Evolutionary conservation across 352 stramenopile species (phyloP).

Genomic region (Paralagenidium karlingii): DNA sequence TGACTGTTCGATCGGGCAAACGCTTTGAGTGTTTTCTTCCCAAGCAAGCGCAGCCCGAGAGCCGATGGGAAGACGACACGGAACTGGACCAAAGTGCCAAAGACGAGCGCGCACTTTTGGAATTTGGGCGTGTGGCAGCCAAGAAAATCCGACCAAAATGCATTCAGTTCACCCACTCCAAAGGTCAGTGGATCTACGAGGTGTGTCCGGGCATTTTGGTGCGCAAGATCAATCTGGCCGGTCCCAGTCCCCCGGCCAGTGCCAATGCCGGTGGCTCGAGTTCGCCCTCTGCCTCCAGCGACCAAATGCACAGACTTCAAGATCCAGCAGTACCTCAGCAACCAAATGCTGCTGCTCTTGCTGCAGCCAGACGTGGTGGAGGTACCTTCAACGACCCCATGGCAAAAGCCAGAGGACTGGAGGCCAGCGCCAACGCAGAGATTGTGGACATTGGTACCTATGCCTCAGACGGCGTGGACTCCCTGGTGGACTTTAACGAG

Average conservation of each 20-base stretch:
- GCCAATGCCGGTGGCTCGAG: too few relatives aligned
- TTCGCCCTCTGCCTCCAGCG: neutral
- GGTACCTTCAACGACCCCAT: too few relatives aligned
- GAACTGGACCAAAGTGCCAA: slow-evolving; percentile 3
- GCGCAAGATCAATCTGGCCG: slow-evolving; percentile 29
- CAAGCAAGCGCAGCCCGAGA: slow-evolving; percentile 4
- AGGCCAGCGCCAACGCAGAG: neutral
- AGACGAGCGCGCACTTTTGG: slow-evolving; percentile 15
- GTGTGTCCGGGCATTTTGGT: slow-evolving; percentile 44
- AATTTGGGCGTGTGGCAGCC: slow-evolving; percentile 33
- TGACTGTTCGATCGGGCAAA: slow-evolving; percentile 49
- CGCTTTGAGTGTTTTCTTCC: slow-evolving; percentile 69
- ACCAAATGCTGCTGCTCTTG: too few relatives aligned
- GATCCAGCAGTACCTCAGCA: neutral
- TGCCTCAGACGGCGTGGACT: slow-evolving; percentile 13
- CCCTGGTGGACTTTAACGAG: slow-evolving; percentile 21
- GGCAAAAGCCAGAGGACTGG: too few relatives aligned
- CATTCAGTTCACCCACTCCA: slow-evolving; percentile 39
- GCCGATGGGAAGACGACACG: neutral
- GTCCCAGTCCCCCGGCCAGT: too few relatives aligned
- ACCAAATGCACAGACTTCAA: neutral
- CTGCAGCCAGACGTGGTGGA: too few relatives aligned
- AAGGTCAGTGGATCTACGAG: slow-evolving; percentile 45
- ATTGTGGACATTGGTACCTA: slow-evolving; percentile 6
- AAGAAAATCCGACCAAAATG: slow-evolving; percentile 51